A percentile compares a stretch with the other conserved stretches of the same genome.
These are phyloP conservation scores for Xenoacremonium recifei DNA, from an alignment of 2,329 filamentous ascomycete genomes.

Conservation along the genomic window DNA sequence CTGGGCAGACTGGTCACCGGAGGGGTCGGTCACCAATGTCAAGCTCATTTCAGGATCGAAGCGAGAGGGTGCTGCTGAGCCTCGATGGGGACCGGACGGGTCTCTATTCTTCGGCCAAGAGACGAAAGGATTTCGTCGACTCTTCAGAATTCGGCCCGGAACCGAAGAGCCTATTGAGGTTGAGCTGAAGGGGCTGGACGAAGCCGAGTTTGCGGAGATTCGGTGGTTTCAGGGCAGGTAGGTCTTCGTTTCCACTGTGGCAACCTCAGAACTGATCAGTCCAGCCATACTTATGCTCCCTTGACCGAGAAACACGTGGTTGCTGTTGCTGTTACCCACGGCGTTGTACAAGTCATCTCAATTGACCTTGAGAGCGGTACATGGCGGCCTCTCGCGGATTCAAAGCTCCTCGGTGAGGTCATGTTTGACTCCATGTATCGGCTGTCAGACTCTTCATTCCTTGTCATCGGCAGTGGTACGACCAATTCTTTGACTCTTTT, in stretches of 20 bases:
- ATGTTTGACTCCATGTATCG: slow-evolving; percentile 32
- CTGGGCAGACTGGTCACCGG: slow-evolving; percentile 38
- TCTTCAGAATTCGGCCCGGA: slow-evolving; percentile 38
- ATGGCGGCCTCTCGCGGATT: slow-evolving; percentile 31
- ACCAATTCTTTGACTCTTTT: slow-evolving; percentile 33
- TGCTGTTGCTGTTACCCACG: slow-evolving; percentile 32
- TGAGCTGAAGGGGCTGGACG: slow-evolving; percentile 36
- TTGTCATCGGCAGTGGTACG: slow-evolving; percentile 37
- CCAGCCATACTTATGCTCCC: slow-evolving; percentile 39
- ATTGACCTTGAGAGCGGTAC: slow-evolving; percentile 34
- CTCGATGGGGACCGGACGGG: slow-evolving; percentile 50
- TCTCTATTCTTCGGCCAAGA: slow-evolving; percentile 49
- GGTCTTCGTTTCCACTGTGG: slow-evolving; percentile 5
- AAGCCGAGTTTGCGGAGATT: slow-evolving; percentile 39
- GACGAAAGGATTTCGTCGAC: slow-evolving; percentile 43
- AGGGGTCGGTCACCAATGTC: slow-evolving; percentile 30
- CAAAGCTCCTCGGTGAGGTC: slow-evolving; percentile 31
- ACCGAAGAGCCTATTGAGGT: slow-evolving; percentile 28
- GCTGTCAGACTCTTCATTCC: slow-evolving; percentile 33
- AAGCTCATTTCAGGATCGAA: slow-evolving; percentile 40
- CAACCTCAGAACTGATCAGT: neutral
- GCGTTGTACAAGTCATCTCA: slow-evolving; percentile 33
- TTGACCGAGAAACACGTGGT: slow-evolving; percentile 35
- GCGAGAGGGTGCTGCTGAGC: slow-evolving; percentile 45
- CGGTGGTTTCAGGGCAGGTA: slow-evolving; percentile 31